Evolutionary conservation across 331 rosid species (phyloP), one percentile per base, ranked within the genome.

Genomic region (Malus hybrid): DNA sequence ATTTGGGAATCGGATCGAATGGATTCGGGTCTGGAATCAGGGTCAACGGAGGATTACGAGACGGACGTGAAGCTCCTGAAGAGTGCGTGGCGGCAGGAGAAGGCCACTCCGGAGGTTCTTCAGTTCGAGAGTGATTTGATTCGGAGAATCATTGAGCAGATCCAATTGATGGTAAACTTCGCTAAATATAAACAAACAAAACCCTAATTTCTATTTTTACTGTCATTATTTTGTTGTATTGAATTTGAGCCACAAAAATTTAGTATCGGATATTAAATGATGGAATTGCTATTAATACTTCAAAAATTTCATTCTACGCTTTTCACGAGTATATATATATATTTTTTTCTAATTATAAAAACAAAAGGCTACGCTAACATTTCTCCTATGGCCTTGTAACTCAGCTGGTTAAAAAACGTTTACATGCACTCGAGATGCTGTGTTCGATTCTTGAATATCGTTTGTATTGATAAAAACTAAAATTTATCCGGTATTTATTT

Each of bases 1-100:
- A 7, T 6, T 12, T 7, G 20, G 50, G 2, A 14, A 11, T 73
- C 42, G 36, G 76, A 75, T 48, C 60, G 48, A 44, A 91, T 87
- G 95, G 88, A 75, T 70, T 87, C 75, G 76, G 32, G 80, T 28
- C 6, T 61, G 76, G 31, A 80, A 6, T 56, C 62, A 56, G 75
- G 44, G 31, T 72, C 82, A 55, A 60, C 75, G 33, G 97, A 89
- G 2, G 96, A 86, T 72, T 88, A 85, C 39, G 93, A 91, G 80
- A 83, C 94, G 8, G 98, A 93, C 74, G 93, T 91, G 9, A 95
- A 87, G 80, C 96, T 86, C 28, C 89, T 93, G 34, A 91, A 93
- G 93, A 86, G 86, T 71, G 96, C 90, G 1, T 93, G 97, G 97
- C 94, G 98, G 65, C 93, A 86, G 48, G 96, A 93, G 80, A 91